phyloP scores from a whole-genome alignment of 805 yeast species.

The Spathaspora boniae region DNA sequence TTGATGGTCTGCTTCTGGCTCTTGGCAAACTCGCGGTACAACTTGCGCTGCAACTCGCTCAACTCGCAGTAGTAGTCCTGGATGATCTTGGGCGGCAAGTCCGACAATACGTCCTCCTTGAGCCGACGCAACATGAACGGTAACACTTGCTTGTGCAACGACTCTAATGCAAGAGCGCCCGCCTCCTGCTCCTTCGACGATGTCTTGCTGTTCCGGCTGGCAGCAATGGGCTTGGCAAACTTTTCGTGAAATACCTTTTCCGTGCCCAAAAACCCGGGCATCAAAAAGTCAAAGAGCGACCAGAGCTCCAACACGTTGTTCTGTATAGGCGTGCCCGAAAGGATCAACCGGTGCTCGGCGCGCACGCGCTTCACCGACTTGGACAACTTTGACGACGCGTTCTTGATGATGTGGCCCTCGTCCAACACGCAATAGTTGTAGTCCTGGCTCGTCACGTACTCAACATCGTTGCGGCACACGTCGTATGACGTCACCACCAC shows the following conservation, averaged over 20 bases:
- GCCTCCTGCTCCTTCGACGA: constrained; percentile 93
- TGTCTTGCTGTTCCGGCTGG: constrained; percentile 83
- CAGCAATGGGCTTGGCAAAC: constrained; percentile 97
- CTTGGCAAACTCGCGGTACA: constrained; percentile 85
- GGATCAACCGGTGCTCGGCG: constrained; percentile 85
- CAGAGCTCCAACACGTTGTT: constrained; percentile 94
- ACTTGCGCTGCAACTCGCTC: constrained; percentile 81
- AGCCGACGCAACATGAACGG: constrained; percentile 95
- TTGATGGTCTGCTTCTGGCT: constrained; percentile 74
- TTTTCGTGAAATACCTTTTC: constrained; percentile 92
- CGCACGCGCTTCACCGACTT: constrained; percentile 77
- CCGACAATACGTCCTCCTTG: constrained; percentile 93
- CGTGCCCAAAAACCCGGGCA: constrained; percentile 98
- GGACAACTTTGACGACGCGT: constrained; percentile 82
- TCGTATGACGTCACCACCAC: constrained; percentile 93
- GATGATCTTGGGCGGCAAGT: constrained; percentile 95
- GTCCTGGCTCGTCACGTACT: constrained; percentile 52
- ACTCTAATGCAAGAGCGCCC: constrained; percentile 93
- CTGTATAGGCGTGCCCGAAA: constrained; percentile 98
- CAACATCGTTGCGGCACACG: constrained; percentile 89
- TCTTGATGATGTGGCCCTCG: constrained; percentile 97
- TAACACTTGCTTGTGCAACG: constrained; percentile 91
- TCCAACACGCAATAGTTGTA: constrained; percentile 95
- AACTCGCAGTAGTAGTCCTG: constrained; percentile 98
- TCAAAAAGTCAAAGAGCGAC: constrained; percentile 95